phyloP scores from a whole-genome alignment of 345 rosid genomes.

The Brassica cretica region DNA sequence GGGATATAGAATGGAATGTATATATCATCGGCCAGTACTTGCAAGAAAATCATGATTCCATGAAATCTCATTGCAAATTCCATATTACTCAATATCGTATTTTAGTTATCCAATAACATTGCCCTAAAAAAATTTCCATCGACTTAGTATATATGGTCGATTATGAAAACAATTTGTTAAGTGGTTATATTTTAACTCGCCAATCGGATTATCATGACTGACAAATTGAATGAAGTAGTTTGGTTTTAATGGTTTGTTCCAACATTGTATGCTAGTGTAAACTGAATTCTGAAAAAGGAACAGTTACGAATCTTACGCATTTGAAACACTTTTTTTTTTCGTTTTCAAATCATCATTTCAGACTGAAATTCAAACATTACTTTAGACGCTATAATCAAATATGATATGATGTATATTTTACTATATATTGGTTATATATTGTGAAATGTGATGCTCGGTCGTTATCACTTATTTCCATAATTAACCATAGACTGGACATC shows the following conservation, averaged over 20 bases:
- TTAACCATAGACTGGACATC: conserved; percentile 23
- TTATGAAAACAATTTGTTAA: not conserved
- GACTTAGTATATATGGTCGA: not conserved
- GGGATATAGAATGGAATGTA: not conserved
- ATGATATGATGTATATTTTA: not conserved
- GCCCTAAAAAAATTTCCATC: not conserved
- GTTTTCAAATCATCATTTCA: conserved; percentile 11
- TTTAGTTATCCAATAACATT: not conserved
- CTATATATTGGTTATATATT: not conserved
- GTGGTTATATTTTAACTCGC: not conserved
- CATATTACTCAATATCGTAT: not conserved
- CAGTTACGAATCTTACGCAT: not conserved
- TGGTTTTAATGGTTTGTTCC: not conserved
- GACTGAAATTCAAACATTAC: conserved; percentile 12
- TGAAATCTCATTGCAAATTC: not conserved
- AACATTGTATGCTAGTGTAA: not conserved
- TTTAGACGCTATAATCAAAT: conserved; percentile 14
- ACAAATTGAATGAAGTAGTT: not conserved
- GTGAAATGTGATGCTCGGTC: conserved; percentile 30
- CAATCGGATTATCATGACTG: too few species aligned
- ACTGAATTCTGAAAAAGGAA: conserved; percentile 5
- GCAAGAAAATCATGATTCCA: not conserved
- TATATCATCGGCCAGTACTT: not conserved
- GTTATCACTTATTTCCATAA: conserved; percentile 26
- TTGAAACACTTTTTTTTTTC: not conserved